Conservation (phyloP, 2,329 filamentous ascomycete species). For the Spiromastix sp. region DNA sequence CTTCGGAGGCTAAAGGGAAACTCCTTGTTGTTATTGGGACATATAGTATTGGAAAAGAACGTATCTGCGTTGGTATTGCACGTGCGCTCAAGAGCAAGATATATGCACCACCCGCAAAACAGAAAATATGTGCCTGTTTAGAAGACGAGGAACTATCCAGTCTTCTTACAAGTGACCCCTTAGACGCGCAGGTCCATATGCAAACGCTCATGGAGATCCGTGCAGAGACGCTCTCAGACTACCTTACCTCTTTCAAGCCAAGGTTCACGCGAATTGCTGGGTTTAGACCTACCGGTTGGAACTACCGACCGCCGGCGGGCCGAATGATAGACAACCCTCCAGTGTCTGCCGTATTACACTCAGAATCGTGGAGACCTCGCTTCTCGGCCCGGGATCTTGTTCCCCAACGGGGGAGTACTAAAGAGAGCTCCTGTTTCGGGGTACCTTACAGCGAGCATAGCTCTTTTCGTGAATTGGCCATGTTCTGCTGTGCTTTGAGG, state of each 20-base stretch:
- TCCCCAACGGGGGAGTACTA: constrained; percentile 73
- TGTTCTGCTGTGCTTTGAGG: constrained; percentile 79
- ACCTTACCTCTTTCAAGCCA: constrained; percentile 67
- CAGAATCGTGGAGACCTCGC: constrained; percentile 61
- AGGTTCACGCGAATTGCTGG: constrained; percentile 81
- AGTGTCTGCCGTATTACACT: constrained; percentile 55
- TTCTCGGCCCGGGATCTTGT: constrained; percentile 64
- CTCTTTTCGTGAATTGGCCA: constrained; percentile 83
- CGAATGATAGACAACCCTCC: constrained; percentile 52
- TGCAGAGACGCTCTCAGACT: constrained; percentile 80
- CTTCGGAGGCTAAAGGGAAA: constrained; percentile 40
- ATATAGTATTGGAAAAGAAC: constrained; percentile 96
- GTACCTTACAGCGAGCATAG: constrained; percentile 96
- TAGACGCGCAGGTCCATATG: constrained; percentile 93
- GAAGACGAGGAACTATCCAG: constrained; percentile 72
- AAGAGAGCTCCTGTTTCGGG: constrained; percentile 76
- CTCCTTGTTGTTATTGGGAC: constrained; percentile 90
- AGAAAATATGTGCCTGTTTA: constrained; percentile 71
- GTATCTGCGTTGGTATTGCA: constrained; percentile 87
- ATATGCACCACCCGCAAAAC: constrained; percentile 73
- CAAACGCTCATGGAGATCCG: constrained; percentile 91
- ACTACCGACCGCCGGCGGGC: constrained; percentile 63
- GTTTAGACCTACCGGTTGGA: constrained; percentile 91
- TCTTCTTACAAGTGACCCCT: constrained; percentile 68
- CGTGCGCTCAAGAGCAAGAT: constrained; percentile 79